A percentile compares a stretch with the other conserved stretches of the same genome.
phyloP scores from a whole-genome alignment of 2,329 filamentous ascomycete species.

The Lecanicillium sp. region DNA sequence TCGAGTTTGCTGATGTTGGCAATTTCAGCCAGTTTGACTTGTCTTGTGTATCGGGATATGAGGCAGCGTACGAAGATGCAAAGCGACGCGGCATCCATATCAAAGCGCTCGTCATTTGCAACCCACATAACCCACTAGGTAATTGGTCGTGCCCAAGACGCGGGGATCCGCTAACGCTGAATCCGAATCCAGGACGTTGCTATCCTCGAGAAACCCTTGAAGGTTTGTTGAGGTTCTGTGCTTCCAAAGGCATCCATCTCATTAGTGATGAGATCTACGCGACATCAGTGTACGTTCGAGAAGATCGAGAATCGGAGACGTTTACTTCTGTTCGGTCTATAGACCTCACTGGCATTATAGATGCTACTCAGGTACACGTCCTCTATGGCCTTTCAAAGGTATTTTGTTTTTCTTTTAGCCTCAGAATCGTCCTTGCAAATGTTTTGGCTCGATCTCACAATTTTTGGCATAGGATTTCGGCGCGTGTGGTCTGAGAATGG shows the following conservation, averaged over 20 bases:
- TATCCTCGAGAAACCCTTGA: neutral
- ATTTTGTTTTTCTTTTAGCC: no score
- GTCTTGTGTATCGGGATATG: no score
- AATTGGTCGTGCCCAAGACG: neutral
- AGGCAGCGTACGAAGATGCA: no score
- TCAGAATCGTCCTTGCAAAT: neutral
- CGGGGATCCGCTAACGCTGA: neutral
- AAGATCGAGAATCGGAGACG: neutral
- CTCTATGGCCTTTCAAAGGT: neutral
- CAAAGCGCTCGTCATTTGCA: conserved; percentile 3
- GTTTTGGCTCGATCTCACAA: no score
- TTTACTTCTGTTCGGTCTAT: neutral
- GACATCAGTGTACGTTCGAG: neutral
- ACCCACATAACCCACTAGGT: conserved; percentile 7
- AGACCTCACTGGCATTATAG: neutral
- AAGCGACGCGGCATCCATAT: no score
- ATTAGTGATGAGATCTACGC: conserved; percentile 7
- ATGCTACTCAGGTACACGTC: neutral
- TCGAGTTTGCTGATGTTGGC: no score
- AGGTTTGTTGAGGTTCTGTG: neutral
- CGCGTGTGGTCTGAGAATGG: neutral
- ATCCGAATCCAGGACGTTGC: neutral
- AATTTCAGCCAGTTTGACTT: no score
- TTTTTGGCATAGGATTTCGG: neutral
- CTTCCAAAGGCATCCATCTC: conserved; percentile 1